Conservation (phyloP, 768 basidiomycete genomes). For the Lactarius akahatsu region DNA sequence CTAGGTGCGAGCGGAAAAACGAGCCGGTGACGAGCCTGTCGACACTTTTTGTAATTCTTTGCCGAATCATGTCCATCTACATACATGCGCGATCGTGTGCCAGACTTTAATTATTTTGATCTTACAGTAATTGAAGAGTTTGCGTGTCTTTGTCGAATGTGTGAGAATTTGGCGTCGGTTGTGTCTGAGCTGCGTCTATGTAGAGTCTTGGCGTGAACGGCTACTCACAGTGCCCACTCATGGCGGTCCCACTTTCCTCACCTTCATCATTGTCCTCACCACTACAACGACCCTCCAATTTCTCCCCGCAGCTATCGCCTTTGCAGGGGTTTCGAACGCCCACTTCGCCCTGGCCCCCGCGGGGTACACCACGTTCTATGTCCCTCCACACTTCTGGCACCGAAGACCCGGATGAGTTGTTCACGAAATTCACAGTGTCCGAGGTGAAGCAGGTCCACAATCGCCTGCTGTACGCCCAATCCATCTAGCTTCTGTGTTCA, state of each 20-base stretch:
- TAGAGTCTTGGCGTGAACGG: background rate
- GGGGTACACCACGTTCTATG: conserved; percentile 11
- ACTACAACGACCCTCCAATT: conserved; percentile 13
- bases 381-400: background rate
- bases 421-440: conserved; percentile 63
- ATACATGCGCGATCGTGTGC: conserved; percentile 1
- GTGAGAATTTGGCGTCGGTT: background rate
- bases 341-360: conserved; percentile 25
- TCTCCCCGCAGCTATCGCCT: conserved; percentile 11
- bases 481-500: background rate
- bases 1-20: conserved; percentile 13
- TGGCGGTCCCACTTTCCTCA: conserved; percentile 41
- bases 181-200: background rate
- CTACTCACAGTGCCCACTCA: conserved; percentile 24
- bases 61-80: conserved; percentile 19
- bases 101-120: conserved; percentile 1
- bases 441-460: conserved; percentile 69
- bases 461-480: conserved; percentile 56
- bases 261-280: conserved; percentile 28
- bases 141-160: background rate
- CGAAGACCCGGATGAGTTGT: conserved; percentile 71
- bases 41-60: background rate
- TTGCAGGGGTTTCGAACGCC: conserved; percentile 21
- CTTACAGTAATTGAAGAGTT: background rate
- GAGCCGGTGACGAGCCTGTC: conserved; percentile 11